Conservation (phyloP, 2,329 filamentous ascomycete species). For the Pseudopyrenochaeta lycopersici region DNA sequence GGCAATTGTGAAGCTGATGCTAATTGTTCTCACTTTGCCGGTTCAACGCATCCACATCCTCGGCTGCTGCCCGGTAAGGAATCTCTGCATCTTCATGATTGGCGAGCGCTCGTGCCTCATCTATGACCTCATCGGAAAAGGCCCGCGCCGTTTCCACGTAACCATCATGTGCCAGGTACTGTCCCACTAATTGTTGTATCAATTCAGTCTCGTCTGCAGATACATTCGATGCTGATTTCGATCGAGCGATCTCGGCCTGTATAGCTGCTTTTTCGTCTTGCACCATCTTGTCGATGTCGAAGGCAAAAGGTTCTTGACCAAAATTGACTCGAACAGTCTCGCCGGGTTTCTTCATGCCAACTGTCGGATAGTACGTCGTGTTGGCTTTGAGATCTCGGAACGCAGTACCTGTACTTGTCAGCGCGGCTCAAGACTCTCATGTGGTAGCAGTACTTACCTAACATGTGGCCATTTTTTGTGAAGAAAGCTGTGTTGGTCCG, state of each 20-base stretch:
- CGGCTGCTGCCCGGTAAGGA: constrained; percentile 72
- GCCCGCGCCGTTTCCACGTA: constrained; percentile 92
- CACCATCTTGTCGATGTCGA: constrained; percentile 88
- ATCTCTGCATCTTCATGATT: constrained; percentile 59
- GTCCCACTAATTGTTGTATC: constrained; percentile 82
- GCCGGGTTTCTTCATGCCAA: constrained; percentile 72
- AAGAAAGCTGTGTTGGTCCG: constrained; percentile 69
- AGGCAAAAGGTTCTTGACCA: constrained; percentile 79
- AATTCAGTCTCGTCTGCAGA: constrained; percentile 75
- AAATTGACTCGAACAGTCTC: constrained; percentile 70
- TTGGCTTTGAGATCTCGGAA: constrained; percentile 72
- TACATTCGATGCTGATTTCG: constrained; percentile 22
- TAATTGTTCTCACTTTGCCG: constrained; percentile 73
- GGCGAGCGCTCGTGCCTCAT: constrained; percentile 75
- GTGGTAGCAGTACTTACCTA: constrained; percentile 56
- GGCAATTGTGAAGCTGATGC: neutral
- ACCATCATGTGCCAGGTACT: constrained; percentile 93
- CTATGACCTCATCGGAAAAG: constrained; percentile 82
- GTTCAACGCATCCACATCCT: constrained; percentile 86
- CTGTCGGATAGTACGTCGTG: constrained; percentile 69
- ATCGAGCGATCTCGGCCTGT: constrained; percentile 41
- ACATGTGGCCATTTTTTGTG: constrained; percentile 69
- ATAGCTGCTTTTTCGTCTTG: constrained; percentile 46
- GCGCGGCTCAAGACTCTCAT: neutral
- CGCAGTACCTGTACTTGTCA: constrained; percentile 66